These are phyloP conservation scores for Penicillium chermesinum DNA, from an alignment of 495 filamentous ascomycete species.

Conservation along the genomic window DNA sequence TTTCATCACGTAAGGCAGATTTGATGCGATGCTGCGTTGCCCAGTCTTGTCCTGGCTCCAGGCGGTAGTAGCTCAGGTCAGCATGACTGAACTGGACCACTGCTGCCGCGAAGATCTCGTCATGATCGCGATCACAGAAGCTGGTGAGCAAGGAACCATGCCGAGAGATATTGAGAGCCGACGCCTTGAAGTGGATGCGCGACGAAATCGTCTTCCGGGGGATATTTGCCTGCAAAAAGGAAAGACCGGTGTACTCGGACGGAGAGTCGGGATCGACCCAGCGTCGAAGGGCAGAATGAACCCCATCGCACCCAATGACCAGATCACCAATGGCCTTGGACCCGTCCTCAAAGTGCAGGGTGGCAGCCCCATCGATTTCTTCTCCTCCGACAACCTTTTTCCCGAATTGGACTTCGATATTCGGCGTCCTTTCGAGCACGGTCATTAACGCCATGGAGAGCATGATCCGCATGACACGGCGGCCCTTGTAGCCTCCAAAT, in stretches of 20 bases:
- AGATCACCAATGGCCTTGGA: slow-evolving; percentile 45
- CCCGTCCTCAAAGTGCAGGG: slow-evolving; percentile 48
- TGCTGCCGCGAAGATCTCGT: slow-evolving; percentile 50
- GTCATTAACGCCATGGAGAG: slow-evolving; percentile 44
- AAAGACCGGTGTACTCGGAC: slow-evolving; percentile 52
- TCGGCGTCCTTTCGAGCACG: slow-evolving; percentile 34
- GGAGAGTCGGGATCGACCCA: slow-evolving; percentile 48
- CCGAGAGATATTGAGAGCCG: slow-evolving; percentile 49
- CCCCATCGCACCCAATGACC: slow-evolving; percentile 58
- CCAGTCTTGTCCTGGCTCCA: slow-evolving; percentile 46
- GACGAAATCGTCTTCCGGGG: slow-evolving; percentile 22
- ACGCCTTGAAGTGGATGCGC: slow-evolving; percentile 40
- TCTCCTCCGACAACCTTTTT: slow-evolving; percentile 37
- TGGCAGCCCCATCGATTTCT: slow-evolving; percentile 37
- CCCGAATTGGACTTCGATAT: slow-evolving; percentile 36
- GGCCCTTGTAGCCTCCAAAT: slow-evolving; percentile 41
- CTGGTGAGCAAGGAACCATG: slow-evolving; percentile 50
- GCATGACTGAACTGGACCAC: slow-evolving; percentile 48
- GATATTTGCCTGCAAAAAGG: slow-evolving; percentile 48
- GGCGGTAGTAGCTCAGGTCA: slow-evolving; percentile 20
- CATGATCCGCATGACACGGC: slow-evolving; percentile 44
- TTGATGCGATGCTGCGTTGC: slow-evolving; percentile 37
- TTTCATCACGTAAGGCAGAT: slow-evolving; percentile 35
- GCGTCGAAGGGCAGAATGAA: slow-evolving; percentile 53
- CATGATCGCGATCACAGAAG: slow-evolving; percentile 41